Evolutionary conservation across 2,329 filamentous ascomycete species (phyloP).

Genomic region (Fusarium transvaalense): DNA sequence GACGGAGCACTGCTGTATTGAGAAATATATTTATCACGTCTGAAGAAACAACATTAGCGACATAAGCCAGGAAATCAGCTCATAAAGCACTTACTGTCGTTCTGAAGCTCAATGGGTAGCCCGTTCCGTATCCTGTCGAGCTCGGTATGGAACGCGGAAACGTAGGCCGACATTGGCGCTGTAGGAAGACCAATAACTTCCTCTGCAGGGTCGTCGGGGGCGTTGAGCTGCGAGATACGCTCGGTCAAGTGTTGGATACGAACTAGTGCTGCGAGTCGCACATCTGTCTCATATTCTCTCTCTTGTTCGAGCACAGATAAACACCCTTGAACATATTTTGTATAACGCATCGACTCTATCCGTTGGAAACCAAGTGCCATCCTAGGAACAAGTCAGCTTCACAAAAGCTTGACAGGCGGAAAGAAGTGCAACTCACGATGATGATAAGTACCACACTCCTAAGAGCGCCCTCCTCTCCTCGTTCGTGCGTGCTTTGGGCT

Average conservation of each 20-base stretch:
- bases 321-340: slow-evolving; percentile 65
- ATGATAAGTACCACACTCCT: slow-evolving; percentile 67
- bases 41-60: slow-evolving; percentile 30
- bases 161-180: slow-evolving; percentile 60
- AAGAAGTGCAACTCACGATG: slow-evolving; percentile 56
- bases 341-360: slow-evolving; percentile 64
- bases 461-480: slow-evolving; percentile 66
- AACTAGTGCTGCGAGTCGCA: slow-evolving; percentile 60
- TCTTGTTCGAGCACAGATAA: slow-evolving; percentile 59
- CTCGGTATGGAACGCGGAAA: slow-evolving; percentile 61
- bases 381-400: slow-evolving; percentile 46
- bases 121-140: slow-evolving; percentile 57
- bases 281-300: slow-evolving; percentile 62
- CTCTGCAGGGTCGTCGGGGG: slow-evolving; percentile 52
- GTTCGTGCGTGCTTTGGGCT: slow-evolving; percentile 57
- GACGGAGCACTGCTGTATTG: slow-evolving; percentile 57
- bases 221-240: slow-evolving; percentile 60
- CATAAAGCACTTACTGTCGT: slow-evolving; percentile 53
- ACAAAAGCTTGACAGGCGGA: fast-evolving
- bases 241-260: slow-evolving; percentile 64
- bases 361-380: slow-evolving; percentile 58
- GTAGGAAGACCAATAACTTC: slow-evolving; percentile 53
- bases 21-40: slow-evolving; percentile 57
- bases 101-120: slow-evolving; percentile 53
- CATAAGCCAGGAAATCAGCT: fast-evolving